Conservation (phyloP, 768 basidiomycete species). For the Lanmaoa rubissima region DNA sequence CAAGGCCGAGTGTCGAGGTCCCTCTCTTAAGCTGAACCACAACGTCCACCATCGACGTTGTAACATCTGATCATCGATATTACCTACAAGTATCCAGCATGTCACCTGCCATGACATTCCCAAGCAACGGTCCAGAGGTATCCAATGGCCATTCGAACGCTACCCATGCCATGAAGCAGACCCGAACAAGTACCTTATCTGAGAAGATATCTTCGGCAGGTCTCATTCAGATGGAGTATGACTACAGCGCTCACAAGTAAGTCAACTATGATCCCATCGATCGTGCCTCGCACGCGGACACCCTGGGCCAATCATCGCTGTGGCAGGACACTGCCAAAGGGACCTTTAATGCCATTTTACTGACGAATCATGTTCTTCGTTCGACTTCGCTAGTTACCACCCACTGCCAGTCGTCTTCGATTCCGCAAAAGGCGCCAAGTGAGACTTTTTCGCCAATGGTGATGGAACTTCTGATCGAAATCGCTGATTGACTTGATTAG, state of each 20-base stretch:
- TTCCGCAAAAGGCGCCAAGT: slow-evolving; percentile 85
- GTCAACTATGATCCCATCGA: slow-evolving; percentile 28
- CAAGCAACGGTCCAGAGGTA: neutral
- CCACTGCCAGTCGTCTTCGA: slow-evolving; percentile 95
- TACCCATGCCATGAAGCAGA: slow-evolving; percentile 15
- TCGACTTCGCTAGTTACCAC: slow-evolving; percentile 77
- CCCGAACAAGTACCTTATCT: neutral
- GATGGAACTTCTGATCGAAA: neutral
- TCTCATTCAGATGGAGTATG: slow-evolving; percentile 78
- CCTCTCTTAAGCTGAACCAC: neutral
- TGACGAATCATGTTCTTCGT: slow-evolving; percentile 39
- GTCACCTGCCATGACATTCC: slow-evolving; percentile 24
- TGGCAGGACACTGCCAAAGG: slow-evolving; percentile 6
- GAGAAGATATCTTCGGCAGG: slow-evolving; percentile 55
- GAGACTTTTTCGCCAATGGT: slow-evolving; percentile 45
- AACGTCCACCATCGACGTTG: neutral
- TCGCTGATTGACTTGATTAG: slow-evolving; percentile 29
- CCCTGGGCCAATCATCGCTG: slow-evolving; percentile 20
- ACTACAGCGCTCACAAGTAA: slow-evolving; percentile 88
- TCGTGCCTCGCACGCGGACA: slow-evolving; percentile 24
- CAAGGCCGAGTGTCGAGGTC: neutral
- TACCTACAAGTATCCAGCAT: slow-evolving; percentile 12
- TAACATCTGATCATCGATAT: neutral
- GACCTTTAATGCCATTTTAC: slow-evolving; percentile 19
- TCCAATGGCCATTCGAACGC: slow-evolving; percentile 18